Conservation (phyloP, 1,139 yeast species). For the Meyerozyma sp. region DNA sequence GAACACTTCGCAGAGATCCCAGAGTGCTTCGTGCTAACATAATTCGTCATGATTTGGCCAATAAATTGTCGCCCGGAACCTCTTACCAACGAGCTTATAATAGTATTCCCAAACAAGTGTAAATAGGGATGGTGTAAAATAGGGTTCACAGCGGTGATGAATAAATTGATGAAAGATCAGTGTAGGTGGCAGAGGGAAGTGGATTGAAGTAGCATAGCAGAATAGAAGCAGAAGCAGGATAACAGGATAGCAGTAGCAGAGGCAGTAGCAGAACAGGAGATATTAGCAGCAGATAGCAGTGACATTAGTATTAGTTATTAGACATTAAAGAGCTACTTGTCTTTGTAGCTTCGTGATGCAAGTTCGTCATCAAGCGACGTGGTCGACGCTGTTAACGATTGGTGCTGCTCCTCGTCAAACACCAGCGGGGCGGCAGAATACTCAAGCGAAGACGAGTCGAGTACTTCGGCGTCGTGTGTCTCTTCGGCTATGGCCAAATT, state of each 20-base stretch:
- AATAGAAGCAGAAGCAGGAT: neutral
- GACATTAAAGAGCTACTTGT: neutral
- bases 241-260: no score
- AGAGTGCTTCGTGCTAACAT: conserved; percentile 79
- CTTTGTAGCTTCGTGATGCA: neutral
- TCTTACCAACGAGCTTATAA: conserved; percentile 33
- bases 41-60: conserved; percentile 59
- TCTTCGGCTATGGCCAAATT: conserved; percentile 11
- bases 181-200: no score
- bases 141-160: no score
- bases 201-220: neutral
- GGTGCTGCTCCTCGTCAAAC: conserved; percentile 25
- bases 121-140: neutral
- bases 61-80: conserved; percentile 48
- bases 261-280: no score
- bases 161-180: no score
- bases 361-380: conserved; percentile 26
- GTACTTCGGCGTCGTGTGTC: conserved; percentile 18
- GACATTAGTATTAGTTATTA: neutral
- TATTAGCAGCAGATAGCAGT: no score
- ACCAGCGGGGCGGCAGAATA: conserved; percentile 38
- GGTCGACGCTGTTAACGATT: conserved; percentile 24
- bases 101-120: neutral
- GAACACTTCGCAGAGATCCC: conserved; percentile 83
- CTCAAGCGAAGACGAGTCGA: conserved; percentile 26